Evolutionary conservation across 2,329 filamentous ascomycete species (phyloP).

Genomic region (Truncatella angustata): DNA sequence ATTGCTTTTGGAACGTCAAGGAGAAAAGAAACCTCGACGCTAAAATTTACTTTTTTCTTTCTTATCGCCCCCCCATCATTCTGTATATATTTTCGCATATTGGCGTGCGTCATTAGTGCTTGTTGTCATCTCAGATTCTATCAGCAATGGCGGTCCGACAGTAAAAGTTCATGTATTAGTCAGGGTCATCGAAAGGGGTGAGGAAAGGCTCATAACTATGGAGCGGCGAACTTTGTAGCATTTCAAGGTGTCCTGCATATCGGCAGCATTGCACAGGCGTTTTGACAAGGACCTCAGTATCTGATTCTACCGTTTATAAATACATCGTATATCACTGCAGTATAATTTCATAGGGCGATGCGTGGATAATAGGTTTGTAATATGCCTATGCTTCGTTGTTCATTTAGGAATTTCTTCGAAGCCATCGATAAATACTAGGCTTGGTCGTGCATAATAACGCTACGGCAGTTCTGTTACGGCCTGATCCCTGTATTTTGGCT

Average conservation of each 20-base stretch:
- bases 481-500: no score
- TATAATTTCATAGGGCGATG: no score
- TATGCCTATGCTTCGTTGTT: no score
- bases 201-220: neutral
- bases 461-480: no score
- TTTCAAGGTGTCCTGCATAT: neutral
- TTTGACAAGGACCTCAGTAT: neutral
- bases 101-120: neutral
- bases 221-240: neutral
- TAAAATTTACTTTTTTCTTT: constrained; percentile 13
- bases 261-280: neutral
- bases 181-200: neutral
- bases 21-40: constrained; percentile 26
- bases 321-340: no score
- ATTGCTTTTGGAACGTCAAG: constrained; percentile 49
- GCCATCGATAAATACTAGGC: no score
- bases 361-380: no score
- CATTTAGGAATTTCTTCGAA: no score
- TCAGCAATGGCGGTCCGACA: no score
- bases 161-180: neutral
- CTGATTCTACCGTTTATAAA: no score
- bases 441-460: no score
- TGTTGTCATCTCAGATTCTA: neutral
- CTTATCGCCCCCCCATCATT: neutral
- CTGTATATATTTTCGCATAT: neutral